phyloP scores from a whole-genome alignment of 164 flowering plant genomes.

The Dillenia suffruticosa region DNA sequence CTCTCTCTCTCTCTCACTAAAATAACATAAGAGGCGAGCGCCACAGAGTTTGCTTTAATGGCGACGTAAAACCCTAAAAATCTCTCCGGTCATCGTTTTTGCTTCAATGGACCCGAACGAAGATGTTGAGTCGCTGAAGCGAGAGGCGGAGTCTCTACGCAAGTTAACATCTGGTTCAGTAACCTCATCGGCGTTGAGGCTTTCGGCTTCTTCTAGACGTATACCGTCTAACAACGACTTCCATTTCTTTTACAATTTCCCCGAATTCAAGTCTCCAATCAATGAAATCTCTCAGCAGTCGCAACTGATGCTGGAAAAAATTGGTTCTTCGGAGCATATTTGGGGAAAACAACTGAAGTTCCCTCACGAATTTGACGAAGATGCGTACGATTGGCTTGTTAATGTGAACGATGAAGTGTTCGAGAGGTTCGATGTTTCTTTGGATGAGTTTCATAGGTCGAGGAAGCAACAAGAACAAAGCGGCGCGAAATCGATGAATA shows the following conservation, averaged over 20 bases:
- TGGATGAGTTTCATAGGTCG: conserved; percentile 59
- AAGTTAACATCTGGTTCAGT: conserved; percentile 32
- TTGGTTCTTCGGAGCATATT: conserved; percentile 36
- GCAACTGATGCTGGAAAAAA: conserved; percentile 27
- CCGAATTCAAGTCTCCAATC: conserved; percentile 63
- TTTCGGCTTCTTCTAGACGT: conserved; percentile 48
- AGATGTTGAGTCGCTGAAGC: conserved; percentile 7
- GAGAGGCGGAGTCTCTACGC: conserved; percentile 24
- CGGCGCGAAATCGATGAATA: conserved; percentile 13
- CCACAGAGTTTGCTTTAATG: no score
- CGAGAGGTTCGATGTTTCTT: conserved; percentile 60
- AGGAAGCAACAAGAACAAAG: conserved; percentile 43
- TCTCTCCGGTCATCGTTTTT: no score
- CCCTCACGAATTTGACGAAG: conserved; percentile 42
- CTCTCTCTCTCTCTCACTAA: no score
- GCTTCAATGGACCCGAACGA: no score
- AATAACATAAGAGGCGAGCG: no score
- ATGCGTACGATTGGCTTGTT: conserved; percentile 71
- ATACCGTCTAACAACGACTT: conserved; percentile 68
- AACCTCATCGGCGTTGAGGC: conserved; percentile 49
- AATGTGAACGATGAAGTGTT: conserved; percentile 58
- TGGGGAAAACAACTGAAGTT: conserved; percentile 30
- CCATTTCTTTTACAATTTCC: conserved; percentile 78
- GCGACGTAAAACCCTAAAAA: no score
- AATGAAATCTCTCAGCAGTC: conserved; percentile 36